Evolutionary conservation across 345 rosid genomes (phyloP).

Genomic region (Gossypium rotundifolium): DNA sequence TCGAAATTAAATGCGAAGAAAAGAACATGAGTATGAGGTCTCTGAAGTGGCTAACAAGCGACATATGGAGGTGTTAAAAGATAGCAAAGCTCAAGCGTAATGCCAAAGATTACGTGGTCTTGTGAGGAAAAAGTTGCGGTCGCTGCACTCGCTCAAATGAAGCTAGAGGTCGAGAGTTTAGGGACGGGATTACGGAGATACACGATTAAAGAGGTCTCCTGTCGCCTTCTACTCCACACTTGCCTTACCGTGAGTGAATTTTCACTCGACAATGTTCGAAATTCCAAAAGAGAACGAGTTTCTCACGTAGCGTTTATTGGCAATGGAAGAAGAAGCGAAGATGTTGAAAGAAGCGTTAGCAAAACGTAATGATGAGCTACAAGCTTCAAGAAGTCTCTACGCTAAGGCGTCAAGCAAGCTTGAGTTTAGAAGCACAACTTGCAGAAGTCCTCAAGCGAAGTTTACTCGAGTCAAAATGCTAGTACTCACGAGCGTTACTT

Average conservation of each 20-base stretch:
- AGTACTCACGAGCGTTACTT: slow-evolving; percentile 75
- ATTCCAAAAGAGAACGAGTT: slow-evolving; percentile 74
- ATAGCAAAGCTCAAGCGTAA: slow-evolving; percentile 83
- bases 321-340: slow-evolving; percentile 98
- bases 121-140: slow-evolving; percentile 88
- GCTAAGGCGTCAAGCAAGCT: slow-evolving; percentile 74
- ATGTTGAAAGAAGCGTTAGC: slow-evolving; percentile 97
- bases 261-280: slow-evolving; percentile 57
- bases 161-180: slow-evolving; percentile 88
- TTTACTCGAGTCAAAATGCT: slow-evolving; percentile 27
- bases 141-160: slow-evolving; percentile 99
- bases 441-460: slow-evolving; percentile 33
- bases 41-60: slow-evolving; percentile 87
- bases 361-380: slow-evolving; percentile 84
- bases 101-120: slow-evolving; percentile 87
- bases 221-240: slow-evolving; percentile 57
- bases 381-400: slow-evolving; percentile 85
- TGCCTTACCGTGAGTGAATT: slow-evolving; percentile 56
- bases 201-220: slow-evolving; percentile 66
- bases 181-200: slow-evolving; percentile 76
- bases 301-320: slow-evolving; percentile 63
- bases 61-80: slow-evolving; percentile 81
- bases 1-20: slow-evolving; percentile 93
- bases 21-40: slow-evolving; percentile 95
- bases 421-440: slow-evolving; percentile 57